Evolutionary conservation across 768 basidiomycete genomes (phyloP).

Genomic region (Trametes cubensis): DNA sequence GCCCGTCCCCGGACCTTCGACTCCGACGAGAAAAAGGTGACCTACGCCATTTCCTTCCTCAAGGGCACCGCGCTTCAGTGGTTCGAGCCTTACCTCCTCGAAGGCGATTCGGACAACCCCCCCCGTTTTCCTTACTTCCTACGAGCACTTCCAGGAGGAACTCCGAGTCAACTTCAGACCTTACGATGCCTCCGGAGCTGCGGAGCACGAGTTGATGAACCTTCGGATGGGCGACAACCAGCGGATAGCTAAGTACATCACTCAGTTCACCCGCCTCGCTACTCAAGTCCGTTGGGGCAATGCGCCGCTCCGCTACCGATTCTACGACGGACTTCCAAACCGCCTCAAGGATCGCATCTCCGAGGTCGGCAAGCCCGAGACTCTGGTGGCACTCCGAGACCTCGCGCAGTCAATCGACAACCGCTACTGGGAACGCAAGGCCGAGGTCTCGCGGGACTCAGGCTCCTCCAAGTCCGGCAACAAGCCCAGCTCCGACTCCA

Average conservation of each 20-base stretch:
- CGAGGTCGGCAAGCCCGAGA: slow-evolving; percentile 9
- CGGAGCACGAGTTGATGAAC: slow-evolving; percentile 6
- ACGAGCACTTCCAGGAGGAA: slow-evolving; percentile 6
- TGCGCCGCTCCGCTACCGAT: not conserved
- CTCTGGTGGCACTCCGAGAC: not conserved
- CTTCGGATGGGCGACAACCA: not conserved
- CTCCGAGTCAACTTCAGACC: slow-evolving; percentile 3
- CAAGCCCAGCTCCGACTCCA: not conserved
- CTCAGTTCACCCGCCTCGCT: slow-evolving; percentile 6
- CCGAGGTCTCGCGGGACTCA: not conserved
- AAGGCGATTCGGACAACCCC: not conserved
- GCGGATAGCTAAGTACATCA: slow-evolving; percentile 16
- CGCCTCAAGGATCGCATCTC: slow-evolving; percentile 21
- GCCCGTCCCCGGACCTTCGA: slow-evolving; percentile 1
- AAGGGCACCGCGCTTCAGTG: slow-evolving; percentile 10
- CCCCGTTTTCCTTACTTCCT: not conserved
- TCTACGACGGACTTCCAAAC: slow-evolving; percentile 20
- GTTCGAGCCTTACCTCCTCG: slow-evolving; percentile 16
- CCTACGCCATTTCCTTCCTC: slow-evolving; percentile 11
- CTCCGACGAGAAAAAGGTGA: slow-evolving; percentile 9
- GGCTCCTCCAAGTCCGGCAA: not conserved
- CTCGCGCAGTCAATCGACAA: slow-evolving; percentile 14
- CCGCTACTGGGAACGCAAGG: slow-evolving; percentile 25
- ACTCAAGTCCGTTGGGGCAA: slow-evolving; percentile 3
- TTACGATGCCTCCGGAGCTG: slow-evolving; percentile 1